Base-by-base conservation (phyloP, 495 filamentous ascomycete genomes). In the Aspergillus nanangensis region DNA sequence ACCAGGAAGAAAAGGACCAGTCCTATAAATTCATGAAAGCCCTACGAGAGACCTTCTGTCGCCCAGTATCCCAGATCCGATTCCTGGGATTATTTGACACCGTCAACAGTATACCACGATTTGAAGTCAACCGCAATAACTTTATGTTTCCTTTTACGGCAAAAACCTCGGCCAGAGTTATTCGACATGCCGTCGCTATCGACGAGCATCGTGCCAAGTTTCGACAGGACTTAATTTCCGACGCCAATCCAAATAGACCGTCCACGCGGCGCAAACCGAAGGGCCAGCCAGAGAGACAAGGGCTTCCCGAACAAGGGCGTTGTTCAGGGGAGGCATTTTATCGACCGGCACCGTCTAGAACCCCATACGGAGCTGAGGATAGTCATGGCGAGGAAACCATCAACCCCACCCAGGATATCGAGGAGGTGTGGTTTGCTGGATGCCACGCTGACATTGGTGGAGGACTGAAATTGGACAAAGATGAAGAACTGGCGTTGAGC, bases 51-150 rank as follows among this genome's bases (percentile, higher is more conserved):
- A 88, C 83, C 0, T 86, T 90, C 45, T 80, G 79, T 18, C 72
- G 86, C 0, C 84, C 83, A 0, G 81, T 89, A 4, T 56, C 75
- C 4, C 72, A 80, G 1, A 81, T 90, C 33, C 45, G 48, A 5
- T 64, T 64, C 22, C 41, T 64, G 11, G 61, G 61, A 11, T 48
- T 64, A 23, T 64, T 64, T 39, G 58, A 60, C 32, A 53, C 57
- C 1, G 86, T 90, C 25, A 90, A 90, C 55, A 82, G 80, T 34
- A 83, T 89, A 1, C 82, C 84, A 1, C 67, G 75, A 4, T 88
- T 90, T 45, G 86, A 90, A 55, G 71, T 78, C 9, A 81, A 84
- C 0, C 86, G 80, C n/a, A 50, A 29, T 22, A 38, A 32, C 21
- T 52, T 48, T 17, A 5, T 37, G 34, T 37, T 41, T 25, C 47